Base-by-base conservation (phyloP, 1,139 yeast species). In the Hansenula lynferdii region DNA sequence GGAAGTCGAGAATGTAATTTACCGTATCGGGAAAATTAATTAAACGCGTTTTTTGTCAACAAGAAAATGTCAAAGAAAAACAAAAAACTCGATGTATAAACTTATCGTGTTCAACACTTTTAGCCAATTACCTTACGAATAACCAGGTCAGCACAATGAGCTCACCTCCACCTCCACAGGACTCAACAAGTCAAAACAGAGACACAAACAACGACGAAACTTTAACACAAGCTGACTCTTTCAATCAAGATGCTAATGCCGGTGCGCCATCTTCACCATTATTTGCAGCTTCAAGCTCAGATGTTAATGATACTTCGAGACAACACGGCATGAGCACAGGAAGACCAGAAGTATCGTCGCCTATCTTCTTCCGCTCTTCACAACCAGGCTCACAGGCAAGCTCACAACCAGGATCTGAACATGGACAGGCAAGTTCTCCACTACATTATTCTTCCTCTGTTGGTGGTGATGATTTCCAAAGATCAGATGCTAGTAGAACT, bases 221-320 rank as follows among this genome's bases (percentile, higher is more conserved):
- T 17, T 16, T 34, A 8, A 36, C 57, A 10, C 63, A 60, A 35
- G 43, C 40, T 15, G 41, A 41, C 19, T 53, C 62, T n/a, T 26
- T 31, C 3, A 18, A 22, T n/a, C 42, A 56, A 16, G 54, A 17
- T 17, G 53, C 14, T 19, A 22, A 16, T 28, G 36, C 25, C 25
- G 69, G 61, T n/a, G 77, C 70, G 27, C 81, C 82, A 8, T 77
- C 85, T 11, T 80, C 87, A 19, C 87, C 87, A 24, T 68, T 81
- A 43, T 80, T 81, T 54, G 72, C 94, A 62, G 98, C 77, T 18
- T 72, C 77, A 22, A 70, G 78, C 9, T 69, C 65, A n/a, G 55
- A 51, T 22, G 28, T 38, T 8, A 35, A 18, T 21, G 30, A 28
- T 32, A 36, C 38, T 30, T 40, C 38, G 35, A 31, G 36, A 35